Conservation (phyloP, 202 grass and related monocot species). For the Schoenoplectus tabernaemontani region DNA sequence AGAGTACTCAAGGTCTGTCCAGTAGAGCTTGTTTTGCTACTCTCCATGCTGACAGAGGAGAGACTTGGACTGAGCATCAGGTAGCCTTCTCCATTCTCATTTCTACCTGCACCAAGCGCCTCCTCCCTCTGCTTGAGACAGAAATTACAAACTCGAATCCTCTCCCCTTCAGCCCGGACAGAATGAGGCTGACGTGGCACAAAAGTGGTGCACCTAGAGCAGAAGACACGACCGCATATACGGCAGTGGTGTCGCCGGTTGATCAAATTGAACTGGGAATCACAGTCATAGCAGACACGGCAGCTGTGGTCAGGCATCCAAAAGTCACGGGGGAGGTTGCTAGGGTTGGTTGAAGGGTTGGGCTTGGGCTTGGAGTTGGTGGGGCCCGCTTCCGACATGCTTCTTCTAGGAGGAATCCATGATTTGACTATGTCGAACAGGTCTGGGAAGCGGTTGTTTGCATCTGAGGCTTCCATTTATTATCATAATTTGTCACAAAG, state of each 20-base stretch:
- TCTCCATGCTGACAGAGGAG: constrained; percentile 49
- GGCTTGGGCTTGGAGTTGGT: not conserved
- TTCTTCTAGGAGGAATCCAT: constrained; percentile 67
- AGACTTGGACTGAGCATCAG: constrained; percentile 39
- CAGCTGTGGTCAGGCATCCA: constrained; percentile 99
- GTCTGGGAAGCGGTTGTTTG: constrained; percentile 57
- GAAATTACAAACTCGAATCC: constrained; percentile 83
- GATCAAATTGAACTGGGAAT: constrained; percentile 79
- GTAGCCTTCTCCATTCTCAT: constrained; percentile 21
- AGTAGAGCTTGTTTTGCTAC: constrained; percentile 49
- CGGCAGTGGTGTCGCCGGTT: constrained; percentile 93
- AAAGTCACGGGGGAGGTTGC: constrained; percentile 60
- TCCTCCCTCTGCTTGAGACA: constrained; percentile 72
- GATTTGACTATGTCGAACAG: constrained; percentile 58
- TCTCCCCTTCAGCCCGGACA: constrained; percentile 47
- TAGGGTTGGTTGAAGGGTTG: constrained; percentile 16
- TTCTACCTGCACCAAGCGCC: not conserved
- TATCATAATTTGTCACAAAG: constrained; percentile 9
- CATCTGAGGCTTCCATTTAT: constrained; percentile 25
- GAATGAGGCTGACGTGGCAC: constrained; percentile 36
- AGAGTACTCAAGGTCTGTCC: constrained; percentile 34
- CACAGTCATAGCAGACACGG: constrained; percentile 95
- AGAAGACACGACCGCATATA: constrained; percentile 84
- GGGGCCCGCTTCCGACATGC: constrained; percentile 38
- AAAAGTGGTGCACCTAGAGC: constrained; percentile 70